phyloP scores from a whole-genome alignment of 2,329 filamentous ascomycete species.

The Penicillium sp. region DNA sequence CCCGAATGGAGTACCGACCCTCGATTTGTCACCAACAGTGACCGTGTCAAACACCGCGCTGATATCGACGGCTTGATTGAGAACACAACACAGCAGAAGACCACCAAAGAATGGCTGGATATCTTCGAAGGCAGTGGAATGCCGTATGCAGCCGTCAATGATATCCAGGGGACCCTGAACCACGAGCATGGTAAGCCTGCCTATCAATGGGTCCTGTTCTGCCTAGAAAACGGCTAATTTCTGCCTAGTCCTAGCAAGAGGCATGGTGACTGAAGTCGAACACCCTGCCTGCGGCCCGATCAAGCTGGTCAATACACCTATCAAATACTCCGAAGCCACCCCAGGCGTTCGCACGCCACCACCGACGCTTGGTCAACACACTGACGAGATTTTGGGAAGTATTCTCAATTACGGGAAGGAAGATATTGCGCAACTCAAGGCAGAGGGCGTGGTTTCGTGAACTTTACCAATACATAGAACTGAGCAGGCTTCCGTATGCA shows the following conservation, averaged over 20 bases:
- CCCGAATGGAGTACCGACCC: constrained; percentile 60
- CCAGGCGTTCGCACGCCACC: constrained; percentile 76
- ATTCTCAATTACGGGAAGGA: constrained; percentile 61
- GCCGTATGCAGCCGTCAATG: constrained; percentile 94
- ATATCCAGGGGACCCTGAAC: constrained; percentile 79
- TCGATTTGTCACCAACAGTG: constrained; percentile 60
- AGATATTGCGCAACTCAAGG: constrained; percentile 64
- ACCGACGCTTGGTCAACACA: constrained; percentile 85
- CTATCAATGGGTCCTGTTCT: not conserved
- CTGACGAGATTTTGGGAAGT: constrained; percentile 69
- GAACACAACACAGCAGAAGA: constrained; percentile 69
- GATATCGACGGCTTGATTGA: constrained; percentile 81
- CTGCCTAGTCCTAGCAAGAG: constrained; percentile 63
- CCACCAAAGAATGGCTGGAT: constrained; percentile 84
- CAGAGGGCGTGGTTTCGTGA: constrained; percentile 64
- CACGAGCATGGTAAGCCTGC: constrained; percentile 72
- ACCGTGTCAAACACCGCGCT: constrained; percentile 66
- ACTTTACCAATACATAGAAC: not conserved
- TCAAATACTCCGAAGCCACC: constrained; percentile 86
- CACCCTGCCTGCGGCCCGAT: constrained; percentile 82
- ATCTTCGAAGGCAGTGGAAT: constrained; percentile 87
- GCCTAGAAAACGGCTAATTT: not conserved
- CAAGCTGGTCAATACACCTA: constrained; percentile 87
- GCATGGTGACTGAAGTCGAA: constrained; percentile 87
- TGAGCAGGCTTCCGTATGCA: not conserved